Evolutionary conservation across 306 rosid genomes (phyloP), one percentile per base, ranked within the genome.

Genomic region (Castanea crenata): DNA sequence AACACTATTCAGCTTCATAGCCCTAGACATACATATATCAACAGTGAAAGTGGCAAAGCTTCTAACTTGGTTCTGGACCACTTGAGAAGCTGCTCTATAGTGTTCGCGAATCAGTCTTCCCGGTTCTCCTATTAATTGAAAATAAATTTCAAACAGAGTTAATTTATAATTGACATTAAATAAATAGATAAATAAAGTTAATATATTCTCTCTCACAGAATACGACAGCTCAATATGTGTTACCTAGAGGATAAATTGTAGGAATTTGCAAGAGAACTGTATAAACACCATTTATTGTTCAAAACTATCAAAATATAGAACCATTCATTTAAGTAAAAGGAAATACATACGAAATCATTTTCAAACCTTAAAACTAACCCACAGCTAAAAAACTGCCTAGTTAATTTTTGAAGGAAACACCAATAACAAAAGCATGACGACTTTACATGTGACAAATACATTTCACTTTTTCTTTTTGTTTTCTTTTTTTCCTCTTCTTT

Each of bases 41-140:
- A 80, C 64, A 90, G 83, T 76, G 93, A 84, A 90, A 92, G 85
- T 76, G 87, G 83, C 69, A 91, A 89, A 94, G 88, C 88, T 88
- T 90, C 91, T 92, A 94, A 92, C 98, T 90, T 94, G 99, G 88
- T 91, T 94, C 91, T 92, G 95, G 91, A 94, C 91, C 86, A 94
- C 99, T 94, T 87, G 97, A 73, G 99, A 92, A 52, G 99, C 97
- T 41, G 99, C 81, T 90, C 97, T 88, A 72, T 94, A 92, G 83
- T 97, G 97, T 25, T 94, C 95, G 34, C 99, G 97, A 68, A 94
- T 94, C 92, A 94, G 55, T 76, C 70, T 92, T 89, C 99, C 99
- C 10, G 99, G 99, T 76, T 94, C 99, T 74, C 98, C 97, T 94
- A 87, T 73, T 61, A 63, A 76, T 61, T 70, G 56, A 85, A 77